Conservation (phyloP, 768 basidiomycete species). For the Tricholoma furcatifolium region DNA sequence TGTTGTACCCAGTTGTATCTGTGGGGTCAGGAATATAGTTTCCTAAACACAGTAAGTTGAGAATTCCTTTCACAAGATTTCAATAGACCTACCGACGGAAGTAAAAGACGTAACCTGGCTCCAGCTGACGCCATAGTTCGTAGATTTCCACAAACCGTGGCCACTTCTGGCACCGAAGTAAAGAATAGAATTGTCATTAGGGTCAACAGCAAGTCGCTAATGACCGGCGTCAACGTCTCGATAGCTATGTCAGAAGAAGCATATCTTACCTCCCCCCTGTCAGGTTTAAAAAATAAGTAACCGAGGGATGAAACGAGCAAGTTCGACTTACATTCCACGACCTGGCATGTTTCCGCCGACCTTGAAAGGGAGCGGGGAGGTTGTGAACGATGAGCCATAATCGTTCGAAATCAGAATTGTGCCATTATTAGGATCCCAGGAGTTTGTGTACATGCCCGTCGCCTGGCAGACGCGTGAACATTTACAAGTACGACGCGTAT, state of each 20-base stretch:
- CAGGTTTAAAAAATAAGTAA: conserved; percentile 2
- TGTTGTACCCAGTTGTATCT: conserved; percentile 46
- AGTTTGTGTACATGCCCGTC: conserved; percentile 62
- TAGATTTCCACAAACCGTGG: conserved; percentile 67
- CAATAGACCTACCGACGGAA: conserved; percentile 44
- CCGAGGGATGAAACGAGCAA: neutral
- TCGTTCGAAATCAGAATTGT: conserved; percentile 61
- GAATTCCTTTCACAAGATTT: neutral
- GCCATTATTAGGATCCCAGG: conserved; percentile 61
- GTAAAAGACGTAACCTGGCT: conserved; percentile 58
- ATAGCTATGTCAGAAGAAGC: neutral
- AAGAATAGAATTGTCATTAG: conserved; percentile 58
- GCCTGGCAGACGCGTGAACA: conserved; percentile 31
- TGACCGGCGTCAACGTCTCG: neutral
- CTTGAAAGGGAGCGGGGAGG: conserved; percentile 58
- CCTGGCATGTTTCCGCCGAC: conserved; percentile 72
- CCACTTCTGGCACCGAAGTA: conserved; percentile 67
- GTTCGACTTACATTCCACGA: conserved; percentile 49
- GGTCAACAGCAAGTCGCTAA: conserved; percentile 62
- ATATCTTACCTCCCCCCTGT: conserved; percentile 48
- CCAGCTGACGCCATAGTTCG: conserved; percentile 58
- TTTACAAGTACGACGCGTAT: neutral
- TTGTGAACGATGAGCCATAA: conserved; percentile 53
- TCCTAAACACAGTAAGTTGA: conserved; percentile 27
- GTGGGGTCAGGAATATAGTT: conserved; percentile 52